Evolutionary conservation across 768 basidiomycete species (phyloP), one percentile per base, ranked within the genome.

Genomic region (Auriscalpium vulgare): DNA sequence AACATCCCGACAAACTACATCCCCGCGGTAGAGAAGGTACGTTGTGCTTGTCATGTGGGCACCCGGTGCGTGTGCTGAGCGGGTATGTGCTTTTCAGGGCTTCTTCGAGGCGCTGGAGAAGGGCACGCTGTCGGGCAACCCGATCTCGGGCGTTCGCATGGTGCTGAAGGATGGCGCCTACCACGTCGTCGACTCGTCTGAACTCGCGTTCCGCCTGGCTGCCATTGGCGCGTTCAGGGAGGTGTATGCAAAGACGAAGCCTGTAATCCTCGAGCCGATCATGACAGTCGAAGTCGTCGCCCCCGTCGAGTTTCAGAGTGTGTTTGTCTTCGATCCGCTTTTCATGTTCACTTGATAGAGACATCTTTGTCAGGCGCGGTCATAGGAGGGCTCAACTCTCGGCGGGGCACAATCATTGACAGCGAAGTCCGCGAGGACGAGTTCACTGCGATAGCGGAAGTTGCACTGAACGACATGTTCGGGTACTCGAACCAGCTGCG

Each of bases 271-370:
- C 43, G 95, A 99, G 68, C 95, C 95, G n/a, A 87, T 98, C 72
- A 99, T 99, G 95, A 90, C 82, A 14, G 95, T 99, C 38, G 95
- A 99, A 65, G 91, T 98, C 29, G 87, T 97, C 40, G 95, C 95
- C 1, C 97, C 97, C 2, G 78, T 82, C 11, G 97, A 99, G 67
- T 99, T 98, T 80, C 97, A 99, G 70, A 88, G 88, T 79, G 68
- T 51, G 76, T 74, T 13, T 8, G 29, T 43, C 7, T 29, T 14
- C 16, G 43, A 23, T 37, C 29, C 45, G 43, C 29, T 14, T 57
- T 19, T 9, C 34, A 17, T 21, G 9, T 37, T 52, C 37, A 53
- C 38, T 55, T 50, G 53, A 19, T 61, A 50, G 35, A 47, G 43
- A 17, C 10, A 14, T 17, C 14, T 6, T 54, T 37, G 48, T 14